Evolutionary conservation across 306 rosid genomes (phyloP).

Genomic region (Cucumis hystrix): DNA sequence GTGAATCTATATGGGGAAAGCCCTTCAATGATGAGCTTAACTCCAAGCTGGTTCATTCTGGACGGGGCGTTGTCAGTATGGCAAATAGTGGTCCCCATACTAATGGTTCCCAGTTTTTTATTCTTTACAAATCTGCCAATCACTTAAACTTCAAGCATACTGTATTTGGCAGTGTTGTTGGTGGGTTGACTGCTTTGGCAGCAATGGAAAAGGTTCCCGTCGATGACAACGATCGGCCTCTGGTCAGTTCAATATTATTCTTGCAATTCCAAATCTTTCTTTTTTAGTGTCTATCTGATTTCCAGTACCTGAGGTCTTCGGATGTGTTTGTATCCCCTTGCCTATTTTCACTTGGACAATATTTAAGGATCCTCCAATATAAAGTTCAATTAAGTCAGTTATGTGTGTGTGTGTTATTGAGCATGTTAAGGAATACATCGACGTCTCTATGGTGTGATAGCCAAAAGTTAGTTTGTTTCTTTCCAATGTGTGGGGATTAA

Average conservation of each 20-base stretch:
- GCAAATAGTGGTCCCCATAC: slow-evolving; percentile 98
- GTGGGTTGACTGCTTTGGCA: slow-evolving; percentile 82
- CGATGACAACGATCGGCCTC: slow-evolving; percentile 76
- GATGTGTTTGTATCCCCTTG: not conserved
- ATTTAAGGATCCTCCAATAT: not conserved
- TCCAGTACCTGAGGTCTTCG: not conserved
- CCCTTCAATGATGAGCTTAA: slow-evolving; percentile 85
- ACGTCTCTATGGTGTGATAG: not conserved
- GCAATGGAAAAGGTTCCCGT: slow-evolving; percentile 87
- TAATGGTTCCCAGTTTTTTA: slow-evolving; percentile 94
- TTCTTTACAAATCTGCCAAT: slow-evolving; percentile 83
- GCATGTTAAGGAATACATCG: not conserved
- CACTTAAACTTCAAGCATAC: slow-evolving; percentile 94
- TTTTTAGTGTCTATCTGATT: not conserved
- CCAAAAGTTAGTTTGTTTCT: not conserved
- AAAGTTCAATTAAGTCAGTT: not conserved
- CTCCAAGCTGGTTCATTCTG: slow-evolving; percentile 89
- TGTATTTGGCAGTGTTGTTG: slow-evolving; percentile 85
- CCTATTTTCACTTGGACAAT: not conserved
- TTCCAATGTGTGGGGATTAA: not conserved
- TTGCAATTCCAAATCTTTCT: not conserved
- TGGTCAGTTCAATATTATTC: slow-evolving; percentile 30
- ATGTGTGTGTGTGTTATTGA: not conserved
- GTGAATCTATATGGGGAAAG: slow-evolving; percentile 95
- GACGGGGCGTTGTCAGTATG: slow-evolving; percentile 96